Evolutionary conservation across 1,284 basidiomycete species (phyloP), one percentile per base, ranked within the genome.

Genomic region (Coniferiporia weirii): DNA sequence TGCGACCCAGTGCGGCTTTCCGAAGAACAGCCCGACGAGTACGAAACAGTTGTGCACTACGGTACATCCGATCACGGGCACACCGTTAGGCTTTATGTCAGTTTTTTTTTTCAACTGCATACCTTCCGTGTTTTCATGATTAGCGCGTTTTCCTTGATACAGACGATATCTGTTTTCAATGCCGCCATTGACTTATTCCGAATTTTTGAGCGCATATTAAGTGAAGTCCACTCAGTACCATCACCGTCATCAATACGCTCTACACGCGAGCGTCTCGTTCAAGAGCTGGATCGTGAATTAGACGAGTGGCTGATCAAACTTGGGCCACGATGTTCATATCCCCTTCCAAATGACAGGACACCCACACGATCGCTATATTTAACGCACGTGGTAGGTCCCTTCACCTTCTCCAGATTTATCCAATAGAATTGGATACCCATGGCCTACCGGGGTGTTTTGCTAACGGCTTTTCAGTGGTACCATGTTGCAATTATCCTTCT

Each of bases 161-260:
- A 62, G 61, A 62, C 61, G 19, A 59, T 62, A 22, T 62, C 61
- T n/a, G 47, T 59, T 22, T 62, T 62, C 61, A 62, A 62, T 40
- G 57, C 61, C n/a, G 53, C 61, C 4, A 57, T 62, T 12, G 61
- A 62, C 35, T 49, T 62, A 12, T 62, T 62, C 57, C 52, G 61
- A 3, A 62, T 56, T 17, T 59, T 62, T 40, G 61, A 62, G 38
- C 57, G 57, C 9, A 59, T 62, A 4, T 22, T 62, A 27, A 62
- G 57, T 20, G 57, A 59, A 15, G 54, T 62, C 5, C 61, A 62
- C 43, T 54, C 61, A 1, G 57, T 59, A 6, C 52, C 43, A 15
- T 53, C 57, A 3, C 52, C 40, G 12, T 17, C 47, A 44, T 52
- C 57, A 20, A 52, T 34, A 19, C 61, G 61, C n/a, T 12, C 57